Percentiles rank a stretch among this genome's conserved stretches.
These are phyloP conservation scores for Ustilago trichophora DNA, from an alignment of 1,284 basidiomycete genomes.

Conservation along the genomic window DNA sequence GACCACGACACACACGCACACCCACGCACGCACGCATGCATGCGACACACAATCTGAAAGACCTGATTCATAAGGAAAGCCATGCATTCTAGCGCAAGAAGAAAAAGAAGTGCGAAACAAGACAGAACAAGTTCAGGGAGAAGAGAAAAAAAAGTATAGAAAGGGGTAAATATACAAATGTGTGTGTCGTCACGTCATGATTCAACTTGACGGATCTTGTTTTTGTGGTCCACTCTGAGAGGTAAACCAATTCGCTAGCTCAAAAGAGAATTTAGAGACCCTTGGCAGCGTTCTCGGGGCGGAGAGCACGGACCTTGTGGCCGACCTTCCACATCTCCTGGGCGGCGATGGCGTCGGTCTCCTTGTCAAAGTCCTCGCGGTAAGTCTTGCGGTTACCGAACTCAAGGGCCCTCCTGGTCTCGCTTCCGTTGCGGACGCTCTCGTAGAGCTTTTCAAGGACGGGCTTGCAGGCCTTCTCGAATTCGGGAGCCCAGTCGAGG, in stretches of 20 bases:
- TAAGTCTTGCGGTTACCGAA: constrained; percentile 94
- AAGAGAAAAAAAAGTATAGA: background rate
- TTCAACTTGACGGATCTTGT: background rate
- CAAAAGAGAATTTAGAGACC: constrained; percentile 27
- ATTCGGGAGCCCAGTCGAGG: constrained; percentile 98
- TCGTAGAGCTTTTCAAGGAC: constrained; percentile 95
- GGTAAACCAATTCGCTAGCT: no score
- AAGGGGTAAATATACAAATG: constrained; percentile 1
- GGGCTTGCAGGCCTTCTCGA: constrained; percentile 90
- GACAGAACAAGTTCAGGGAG: no score
- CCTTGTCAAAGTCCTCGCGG: constrained; percentile 90
- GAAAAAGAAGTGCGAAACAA: background rate
- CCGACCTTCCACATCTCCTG: constrained; percentile 85
- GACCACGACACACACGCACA: no score
- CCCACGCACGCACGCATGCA: no score
- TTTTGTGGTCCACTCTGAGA: no score
- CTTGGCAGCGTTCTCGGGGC: constrained; percentile 57
- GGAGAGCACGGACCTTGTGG: constrained; percentile 61
- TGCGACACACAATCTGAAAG: no score
- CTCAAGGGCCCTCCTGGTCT: constrained; percentile 95
- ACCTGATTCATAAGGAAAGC: no score
- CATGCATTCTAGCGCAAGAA: background rate
- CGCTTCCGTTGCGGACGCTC: constrained; percentile 91
- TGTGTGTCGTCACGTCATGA: background rate
- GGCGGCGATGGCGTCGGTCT: constrained; percentile 92